phyloP scores from a whole-genome alignment of 139 green algal genomes.

The Chloropicon primus region DNA sequence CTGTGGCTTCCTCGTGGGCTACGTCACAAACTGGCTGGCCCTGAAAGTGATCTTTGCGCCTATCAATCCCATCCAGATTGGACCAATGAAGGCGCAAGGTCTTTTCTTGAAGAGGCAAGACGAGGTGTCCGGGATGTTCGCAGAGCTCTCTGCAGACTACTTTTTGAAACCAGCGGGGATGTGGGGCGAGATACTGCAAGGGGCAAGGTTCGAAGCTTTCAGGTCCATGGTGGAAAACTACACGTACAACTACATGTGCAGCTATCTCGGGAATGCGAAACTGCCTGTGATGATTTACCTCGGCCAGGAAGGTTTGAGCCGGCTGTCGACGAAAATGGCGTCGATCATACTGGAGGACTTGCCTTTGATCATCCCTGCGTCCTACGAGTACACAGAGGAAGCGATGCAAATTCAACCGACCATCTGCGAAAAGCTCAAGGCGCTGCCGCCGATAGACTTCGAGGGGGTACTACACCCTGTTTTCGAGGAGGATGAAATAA shows the following conservation, averaged over 20 bases:
- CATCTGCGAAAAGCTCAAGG: constrained; percentile 7
- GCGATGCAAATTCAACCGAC: constrained; percentile 14
- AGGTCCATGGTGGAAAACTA: constrained; percentile 5
- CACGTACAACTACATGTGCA: background rate
- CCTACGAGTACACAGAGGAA: constrained; percentile 15
- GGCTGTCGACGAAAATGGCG: background rate
- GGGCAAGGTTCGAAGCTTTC: constrained; percentile 4
- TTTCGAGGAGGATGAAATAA: constrained; percentile 37
- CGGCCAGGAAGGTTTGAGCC: background rate
- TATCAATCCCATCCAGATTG: constrained; percentile 14
- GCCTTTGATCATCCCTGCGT: background rate
- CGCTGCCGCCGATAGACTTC: constrained; percentile 21
- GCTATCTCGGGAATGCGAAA: background rate
- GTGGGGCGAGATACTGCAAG: constrained; percentile 24
- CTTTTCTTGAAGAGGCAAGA: constrained; percentile 30
- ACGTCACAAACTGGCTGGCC: constrained; percentile 28
- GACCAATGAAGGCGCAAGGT: constrained; percentile 16
- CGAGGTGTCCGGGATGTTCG: constrained; percentile 20
- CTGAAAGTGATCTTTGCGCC: constrained; percentile 32
- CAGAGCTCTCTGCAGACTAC: constrained; percentile 7
- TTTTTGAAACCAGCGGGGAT: constrained; percentile 21
- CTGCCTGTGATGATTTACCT: background rate
- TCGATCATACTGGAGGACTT: background rate
- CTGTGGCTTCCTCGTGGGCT: constrained; percentile 28
- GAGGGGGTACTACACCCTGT: constrained; percentile 28